phyloP scores from a whole-genome alignment of 345 rosid genomes.

The Bruguiera gymnorhiza region DNA sequence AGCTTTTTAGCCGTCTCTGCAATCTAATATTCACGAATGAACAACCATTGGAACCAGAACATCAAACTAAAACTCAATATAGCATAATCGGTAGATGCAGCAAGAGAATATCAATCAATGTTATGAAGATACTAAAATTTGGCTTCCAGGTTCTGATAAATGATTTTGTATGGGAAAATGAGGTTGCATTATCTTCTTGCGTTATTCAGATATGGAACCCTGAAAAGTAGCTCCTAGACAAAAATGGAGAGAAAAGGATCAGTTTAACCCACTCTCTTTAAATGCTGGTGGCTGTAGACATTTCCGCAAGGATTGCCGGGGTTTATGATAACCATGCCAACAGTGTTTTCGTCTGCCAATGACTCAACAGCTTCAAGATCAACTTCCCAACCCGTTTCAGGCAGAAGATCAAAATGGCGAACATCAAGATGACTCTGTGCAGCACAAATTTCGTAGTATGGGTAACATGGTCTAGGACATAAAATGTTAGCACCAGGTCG shows the following conservation, averaged over 20 bases:
- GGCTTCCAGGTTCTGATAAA: no score
- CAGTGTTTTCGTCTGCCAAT: constrained; percentile 60
- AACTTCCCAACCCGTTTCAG: constrained; percentile 62
- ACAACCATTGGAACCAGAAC: not conserved
- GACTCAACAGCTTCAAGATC: constrained; percentile 57
- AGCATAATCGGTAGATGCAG: not conserved
- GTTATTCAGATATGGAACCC: not conserved
- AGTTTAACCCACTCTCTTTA: constrained; percentile 38
- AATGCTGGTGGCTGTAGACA: constrained; percentile 53
- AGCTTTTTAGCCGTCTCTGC: constrained; percentile 61
- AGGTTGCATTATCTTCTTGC: not conserved
- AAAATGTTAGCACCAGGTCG: constrained; percentile 62
- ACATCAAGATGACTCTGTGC: constrained; percentile 39
- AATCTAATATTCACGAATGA: constrained; percentile 24
- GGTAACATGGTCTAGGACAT: constrained; percentile 63
- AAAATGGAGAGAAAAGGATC: not conserved
- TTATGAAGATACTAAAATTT: no score
- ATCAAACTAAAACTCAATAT: not conserved
- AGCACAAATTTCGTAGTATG: constrained; percentile 52
- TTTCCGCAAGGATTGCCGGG: constrained; percentile 69
- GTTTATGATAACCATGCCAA: constrained; percentile 58
- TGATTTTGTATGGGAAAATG: not conserved
- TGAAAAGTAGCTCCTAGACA: not conserved
- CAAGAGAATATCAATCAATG: no score
- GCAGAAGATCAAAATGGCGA: constrained; percentile 64